Percentiles rank a stretch among this genome's conserved stretches.
Conservation (phyloP, 345 rosid genomes). For the Eucalyptus marginata region DNA sequence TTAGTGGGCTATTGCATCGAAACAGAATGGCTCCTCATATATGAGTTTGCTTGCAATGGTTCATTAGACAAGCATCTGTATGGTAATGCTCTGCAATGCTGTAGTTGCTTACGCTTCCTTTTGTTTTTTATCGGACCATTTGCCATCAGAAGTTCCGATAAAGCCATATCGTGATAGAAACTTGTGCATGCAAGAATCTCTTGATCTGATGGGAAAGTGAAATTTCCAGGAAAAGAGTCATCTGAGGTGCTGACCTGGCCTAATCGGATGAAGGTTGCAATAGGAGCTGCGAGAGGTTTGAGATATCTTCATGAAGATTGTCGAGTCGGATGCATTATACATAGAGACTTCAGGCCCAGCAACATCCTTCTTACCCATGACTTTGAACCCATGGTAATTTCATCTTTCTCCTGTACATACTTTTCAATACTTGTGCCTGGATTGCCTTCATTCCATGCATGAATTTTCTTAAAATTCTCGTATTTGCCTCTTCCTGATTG, state of each 20-base stretch:
- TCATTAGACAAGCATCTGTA: constrained; percentile 56
- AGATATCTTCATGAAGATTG: constrained; percentile 70
- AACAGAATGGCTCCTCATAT: constrained; percentile 45
- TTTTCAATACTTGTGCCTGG: neutral
- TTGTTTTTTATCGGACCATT: neutral
- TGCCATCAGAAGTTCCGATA: neutral
- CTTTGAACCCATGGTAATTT: constrained; percentile 43
- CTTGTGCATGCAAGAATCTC: neutral
- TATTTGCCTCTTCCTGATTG: neutral
- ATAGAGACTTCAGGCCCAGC: constrained; percentile 56
- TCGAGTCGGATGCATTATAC: constrained; percentile 62
- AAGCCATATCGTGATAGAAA: neutral
- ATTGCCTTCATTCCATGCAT: neutral
- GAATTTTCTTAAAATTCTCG: neutral
- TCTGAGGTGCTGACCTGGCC: constrained; percentile 27
- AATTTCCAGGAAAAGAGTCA: constrained; percentile 9
- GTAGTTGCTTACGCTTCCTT: neutral
- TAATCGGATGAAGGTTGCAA: constrained; percentile 37
- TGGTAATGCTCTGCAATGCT: constrained; percentile 10
- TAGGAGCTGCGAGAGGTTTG: constrained; percentile 65
- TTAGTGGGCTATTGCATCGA: constrained; percentile 54
- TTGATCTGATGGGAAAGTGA: neutral
- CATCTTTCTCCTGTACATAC: neutral
- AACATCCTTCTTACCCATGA: constrained; percentile 67
- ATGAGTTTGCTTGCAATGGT: constrained; percentile 54